phyloP scores from a whole-genome alignment of 2,329 filamentous ascomycete species.

The Dendrostoma leiphaemia region DNA sequence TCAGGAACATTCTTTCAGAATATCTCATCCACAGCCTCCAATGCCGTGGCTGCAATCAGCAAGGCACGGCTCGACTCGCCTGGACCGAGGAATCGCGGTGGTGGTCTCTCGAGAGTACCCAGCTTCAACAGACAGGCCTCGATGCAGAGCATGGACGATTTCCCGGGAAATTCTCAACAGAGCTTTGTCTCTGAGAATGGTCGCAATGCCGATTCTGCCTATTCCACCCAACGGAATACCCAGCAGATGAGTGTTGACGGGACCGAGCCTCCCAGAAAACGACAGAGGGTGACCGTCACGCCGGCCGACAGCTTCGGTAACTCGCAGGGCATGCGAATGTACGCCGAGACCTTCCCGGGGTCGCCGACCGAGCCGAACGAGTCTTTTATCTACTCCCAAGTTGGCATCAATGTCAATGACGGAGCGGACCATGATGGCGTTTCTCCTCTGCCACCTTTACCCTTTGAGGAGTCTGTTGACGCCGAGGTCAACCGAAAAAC shows the following conservation, averaged over 20 bases:
- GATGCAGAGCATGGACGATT: slow-evolving; percentile 65
- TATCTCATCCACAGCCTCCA: slow-evolving; percentile 89
- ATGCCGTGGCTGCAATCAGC: slow-evolving; percentile 92
- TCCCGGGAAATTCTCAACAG: slow-evolving; percentile 77
- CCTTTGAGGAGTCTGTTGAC: slow-evolving; percentile 58
- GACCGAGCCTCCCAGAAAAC: slow-evolving; percentile 79
- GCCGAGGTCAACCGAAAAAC: slow-evolving; percentile 78
- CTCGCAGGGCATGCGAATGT: slow-evolving; percentile 45
- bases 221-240: slow-evolving; percentile 54
- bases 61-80: slow-evolving; percentile 93
- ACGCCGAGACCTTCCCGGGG: slow-evolving; percentile 55
- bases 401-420: slow-evolving; percentile 41
- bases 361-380: slow-evolving; percentile 80
- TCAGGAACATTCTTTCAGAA: slow-evolving; percentile 95
- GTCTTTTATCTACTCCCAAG: slow-evolving; percentile 68
- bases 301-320: slow-evolving; percentile 58
- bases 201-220: slow-evolving; percentile 69
- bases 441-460: slow-evolving; percentile 63
- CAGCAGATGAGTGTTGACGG: slow-evolving; percentile 50
- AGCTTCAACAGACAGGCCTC: slow-evolving; percentile 71
- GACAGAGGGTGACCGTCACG: slow-evolving; percentile 58
- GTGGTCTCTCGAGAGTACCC: slow-evolving; percentile 61
- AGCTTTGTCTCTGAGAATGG: slow-evolving; percentile 76
- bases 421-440: slow-evolving; percentile 49
- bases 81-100: slow-evolving; percentile 59